These are phyloP conservation scores for Musa itinerans DNA, from an alignment of 176 grass and related monocot species.

Conservation along the genomic window DNA sequence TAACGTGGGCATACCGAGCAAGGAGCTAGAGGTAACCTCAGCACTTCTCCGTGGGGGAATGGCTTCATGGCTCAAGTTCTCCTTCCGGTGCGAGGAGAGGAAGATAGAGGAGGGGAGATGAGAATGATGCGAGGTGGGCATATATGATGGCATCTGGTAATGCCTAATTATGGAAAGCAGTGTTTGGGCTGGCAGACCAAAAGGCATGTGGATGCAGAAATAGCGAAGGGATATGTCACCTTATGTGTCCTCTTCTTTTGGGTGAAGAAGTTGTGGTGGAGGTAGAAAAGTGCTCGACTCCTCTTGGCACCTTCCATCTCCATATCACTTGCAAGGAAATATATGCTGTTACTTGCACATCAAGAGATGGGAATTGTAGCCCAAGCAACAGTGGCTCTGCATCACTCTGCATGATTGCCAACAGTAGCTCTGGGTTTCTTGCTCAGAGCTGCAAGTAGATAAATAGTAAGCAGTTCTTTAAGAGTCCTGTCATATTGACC, in stretches of 20 bases:
- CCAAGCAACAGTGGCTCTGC: not conserved
- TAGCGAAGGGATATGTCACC: not conserved
- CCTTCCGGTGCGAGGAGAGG: not conserved
- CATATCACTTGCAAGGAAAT: not conserved
- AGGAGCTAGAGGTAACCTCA: not conserved
- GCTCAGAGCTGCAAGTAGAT: too few species aligned
- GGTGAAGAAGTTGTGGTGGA: not conserved
- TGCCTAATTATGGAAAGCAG: not conserved
- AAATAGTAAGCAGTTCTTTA: not conserved
- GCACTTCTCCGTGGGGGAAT: not conserved
- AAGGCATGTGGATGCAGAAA: not conserved
- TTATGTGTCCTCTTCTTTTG: not conserved
- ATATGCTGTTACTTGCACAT: not conserved
- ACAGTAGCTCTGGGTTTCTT: not conserved
- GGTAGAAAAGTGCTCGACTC: not conserved
- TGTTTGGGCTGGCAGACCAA: not conserved
- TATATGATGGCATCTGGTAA: slow-evolving; percentile 3
- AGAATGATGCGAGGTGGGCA: not conserved
- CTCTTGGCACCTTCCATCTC: not conserved
- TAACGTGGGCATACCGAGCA: not conserved
- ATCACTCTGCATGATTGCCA: not conserved
- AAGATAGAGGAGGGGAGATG: not conserved
- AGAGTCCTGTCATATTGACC: not conserved
- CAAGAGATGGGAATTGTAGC: too few species aligned
- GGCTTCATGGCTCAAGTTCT: not conserved